Evolutionary conservation across 2,329 filamentous ascomycete genomes (phyloP), one percentile per base, ranked within the genome.

Genomic region (Penicillium corylophilum): DNA sequence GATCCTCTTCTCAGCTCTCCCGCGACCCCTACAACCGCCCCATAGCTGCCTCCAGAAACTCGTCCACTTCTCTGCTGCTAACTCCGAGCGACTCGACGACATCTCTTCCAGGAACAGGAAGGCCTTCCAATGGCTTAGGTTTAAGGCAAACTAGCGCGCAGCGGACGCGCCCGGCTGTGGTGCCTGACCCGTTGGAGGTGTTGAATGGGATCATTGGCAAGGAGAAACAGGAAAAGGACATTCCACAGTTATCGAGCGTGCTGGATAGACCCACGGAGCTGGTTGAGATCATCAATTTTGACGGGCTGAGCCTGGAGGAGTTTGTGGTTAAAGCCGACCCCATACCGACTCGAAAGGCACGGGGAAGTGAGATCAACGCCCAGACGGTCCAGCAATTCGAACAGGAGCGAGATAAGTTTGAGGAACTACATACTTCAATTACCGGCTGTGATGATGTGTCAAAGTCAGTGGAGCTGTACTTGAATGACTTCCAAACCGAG

Each of bases 401-500:
- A 70, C 82, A 82, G 59, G 90, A 96, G 60, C 89, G 87, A 70
- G 79, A 87, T 64, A 92, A 87, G 65, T 95, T 95, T 63, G 87
- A 96, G 71, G 90, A 95, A 50, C 79, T 99, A 38, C 94, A 97
- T 72, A 84, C 82, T 64, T 95, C 92, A 4, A 97, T 99, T 64
- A 65, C 79, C 36, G 89, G 90, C 45, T 99, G 93, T 74, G 94
- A 99, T 72, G 88, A 95, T 68, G 90, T 97, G 45, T 81, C 97
- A 41, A 89, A 86, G 71, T 96, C 92, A 0, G 94, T 99, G 48
- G 93, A 99, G 74, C 86, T 84, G 28, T 97, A 96, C 69, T 79
- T 99, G 47, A 89, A 89, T 33, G 93, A 87, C 70, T 99, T 99
- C 68, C 91, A 95, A 68, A 89, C 91, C 54, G 95, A 99, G 71